Percentiles rank a stretch among this genome's conserved stretches.
Conservation (phyloP, 345 rosid species). For the Populus pruinosa region DNA sequence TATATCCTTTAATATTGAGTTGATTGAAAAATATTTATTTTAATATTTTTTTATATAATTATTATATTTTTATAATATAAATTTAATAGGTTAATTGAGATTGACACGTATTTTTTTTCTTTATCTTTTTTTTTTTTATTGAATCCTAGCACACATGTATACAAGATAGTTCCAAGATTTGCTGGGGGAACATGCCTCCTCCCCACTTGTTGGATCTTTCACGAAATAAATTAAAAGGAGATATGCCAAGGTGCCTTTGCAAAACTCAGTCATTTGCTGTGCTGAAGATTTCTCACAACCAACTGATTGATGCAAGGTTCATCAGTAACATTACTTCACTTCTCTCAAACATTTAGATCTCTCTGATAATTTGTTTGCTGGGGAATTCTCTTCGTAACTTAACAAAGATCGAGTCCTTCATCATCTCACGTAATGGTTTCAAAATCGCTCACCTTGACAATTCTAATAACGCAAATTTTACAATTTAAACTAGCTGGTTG, state of each 20-base stretch:
- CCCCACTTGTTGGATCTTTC: conserved; percentile 6
- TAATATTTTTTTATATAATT: too few species aligned
- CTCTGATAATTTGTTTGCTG: neutral
- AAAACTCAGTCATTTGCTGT: neutral
- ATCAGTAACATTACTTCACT: neutral
- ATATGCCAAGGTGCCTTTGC: neutral
- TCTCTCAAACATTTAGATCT: neutral
- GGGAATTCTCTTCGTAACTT: conserved; percentile 14
- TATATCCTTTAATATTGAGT: fast-evolving
- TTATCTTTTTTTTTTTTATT: too few species aligned
- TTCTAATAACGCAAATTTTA: neutral
- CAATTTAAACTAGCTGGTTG: conserved; percentile 11
- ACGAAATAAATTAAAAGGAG: neutral
- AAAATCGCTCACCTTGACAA: conserved; percentile 8
- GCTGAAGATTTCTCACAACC: neutral
- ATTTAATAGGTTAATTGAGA: fast-evolving
- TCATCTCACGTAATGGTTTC: neutral
- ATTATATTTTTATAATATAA: fast-evolving
- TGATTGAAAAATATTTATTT: too few species aligned
- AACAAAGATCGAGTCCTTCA: conserved; percentile 3
- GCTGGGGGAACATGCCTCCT: neutral
- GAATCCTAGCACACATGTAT: too few species aligned
- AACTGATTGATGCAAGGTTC: neutral
- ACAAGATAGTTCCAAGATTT: neutral
- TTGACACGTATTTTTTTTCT: conserved; percentile 5